These are phyloP conservation scores for Didymella sp. DNA, from an alignment of 2,329 filamentous ascomycete genomes.

Conservation along the genomic window DNA sequence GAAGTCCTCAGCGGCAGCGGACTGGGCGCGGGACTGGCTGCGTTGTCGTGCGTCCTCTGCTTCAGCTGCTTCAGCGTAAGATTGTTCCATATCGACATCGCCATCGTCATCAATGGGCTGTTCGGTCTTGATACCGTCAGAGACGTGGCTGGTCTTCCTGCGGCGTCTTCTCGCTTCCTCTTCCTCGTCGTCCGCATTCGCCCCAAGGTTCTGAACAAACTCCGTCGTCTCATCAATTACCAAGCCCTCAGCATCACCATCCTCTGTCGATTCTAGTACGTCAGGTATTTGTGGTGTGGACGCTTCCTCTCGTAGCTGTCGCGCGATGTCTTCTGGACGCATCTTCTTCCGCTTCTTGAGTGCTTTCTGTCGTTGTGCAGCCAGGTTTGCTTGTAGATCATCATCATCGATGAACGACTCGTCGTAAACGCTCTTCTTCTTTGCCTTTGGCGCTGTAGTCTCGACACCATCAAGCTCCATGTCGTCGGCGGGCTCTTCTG, in stretches of 20 bases:
- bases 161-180: slow-evolving; percentile 58
- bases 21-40: slow-evolving; percentile 46
- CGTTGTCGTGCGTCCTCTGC: slow-evolving; percentile 53
- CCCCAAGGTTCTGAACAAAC: slow-evolving; percentile 84
- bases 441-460: slow-evolving; percentile 34
- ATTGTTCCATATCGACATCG: slow-evolving; percentile 61
- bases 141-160: slow-evolving; percentile 46
- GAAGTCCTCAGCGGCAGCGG: slow-evolving; percentile 60
- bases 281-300: slow-evolving; percentile 56
- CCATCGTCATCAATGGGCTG: slow-evolving; percentile 57
- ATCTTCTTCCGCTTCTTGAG: slow-evolving; percentile 91
- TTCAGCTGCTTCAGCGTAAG: slow-evolving; percentile 60
- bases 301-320: slow-evolving; percentile 73
- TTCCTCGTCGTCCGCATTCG: slow-evolving; percentile 36
- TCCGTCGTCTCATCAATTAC: slow-evolving; percentile 97
- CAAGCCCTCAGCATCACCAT: slow-evolving; percentile 69
- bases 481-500: slow-evolving; percentile 39
- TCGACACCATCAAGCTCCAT: slow-evolving; percentile 77
- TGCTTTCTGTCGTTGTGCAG: slow-evolving; percentile 79
- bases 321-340: slow-evolving; percentile 85
- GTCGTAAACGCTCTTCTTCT: slow-evolving; percentile 72
- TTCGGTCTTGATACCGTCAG: slow-evolving; percentile 33
- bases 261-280: slow-evolving; percentile 66
- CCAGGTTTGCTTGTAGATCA: slow-evolving; percentile 84
- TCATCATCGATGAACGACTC: slow-evolving; percentile 87